These are phyloP conservation scores for Saturnispora bothae DNA, from an alignment of 805 yeast genomes.

Conservation along the genomic window DNA sequence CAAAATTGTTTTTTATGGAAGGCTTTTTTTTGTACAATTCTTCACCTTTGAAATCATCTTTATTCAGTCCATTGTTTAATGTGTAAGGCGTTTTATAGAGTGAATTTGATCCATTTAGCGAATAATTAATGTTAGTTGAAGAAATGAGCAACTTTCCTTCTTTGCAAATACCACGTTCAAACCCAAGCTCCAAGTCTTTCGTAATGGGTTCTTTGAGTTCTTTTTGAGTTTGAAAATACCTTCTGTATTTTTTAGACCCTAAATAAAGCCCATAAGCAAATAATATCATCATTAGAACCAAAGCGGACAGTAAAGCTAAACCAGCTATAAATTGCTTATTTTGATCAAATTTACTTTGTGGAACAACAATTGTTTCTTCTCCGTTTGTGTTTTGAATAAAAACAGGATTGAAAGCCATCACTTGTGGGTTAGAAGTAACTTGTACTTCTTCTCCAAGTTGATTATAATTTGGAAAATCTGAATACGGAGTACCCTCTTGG, in stretches of 20 bases:
- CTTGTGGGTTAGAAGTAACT: background rate
- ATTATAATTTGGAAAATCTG: background rate
- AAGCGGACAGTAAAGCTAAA: background rate
- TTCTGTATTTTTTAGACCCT: constrained; percentile 2
- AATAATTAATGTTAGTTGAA: background rate
- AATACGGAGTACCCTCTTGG: background rate
- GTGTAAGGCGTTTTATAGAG: background rate
- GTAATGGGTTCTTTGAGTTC: background rate
- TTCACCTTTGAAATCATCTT: background rate
- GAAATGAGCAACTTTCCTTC: background rate
- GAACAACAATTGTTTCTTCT: background rate
- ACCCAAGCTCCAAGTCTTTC: background rate
- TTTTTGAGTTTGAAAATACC: background rate
- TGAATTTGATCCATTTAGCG: background rate
- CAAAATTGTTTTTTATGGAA: background rate
- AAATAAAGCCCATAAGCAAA: constrained; percentile 2
- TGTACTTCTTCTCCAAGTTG: background rate
- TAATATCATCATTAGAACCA: background rate
- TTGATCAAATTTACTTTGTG: background rate
- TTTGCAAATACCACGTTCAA: background rate
- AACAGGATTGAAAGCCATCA: background rate
- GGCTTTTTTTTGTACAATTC: background rate
- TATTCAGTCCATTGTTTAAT: background rate
- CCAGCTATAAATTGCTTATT: constrained; percentile 3
- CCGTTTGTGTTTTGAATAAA: background rate